Evolutionary conservation across 192 early-diverging fungal genomes (phyloP).

Genomic region (Paraglomus brasilianum): DNA sequence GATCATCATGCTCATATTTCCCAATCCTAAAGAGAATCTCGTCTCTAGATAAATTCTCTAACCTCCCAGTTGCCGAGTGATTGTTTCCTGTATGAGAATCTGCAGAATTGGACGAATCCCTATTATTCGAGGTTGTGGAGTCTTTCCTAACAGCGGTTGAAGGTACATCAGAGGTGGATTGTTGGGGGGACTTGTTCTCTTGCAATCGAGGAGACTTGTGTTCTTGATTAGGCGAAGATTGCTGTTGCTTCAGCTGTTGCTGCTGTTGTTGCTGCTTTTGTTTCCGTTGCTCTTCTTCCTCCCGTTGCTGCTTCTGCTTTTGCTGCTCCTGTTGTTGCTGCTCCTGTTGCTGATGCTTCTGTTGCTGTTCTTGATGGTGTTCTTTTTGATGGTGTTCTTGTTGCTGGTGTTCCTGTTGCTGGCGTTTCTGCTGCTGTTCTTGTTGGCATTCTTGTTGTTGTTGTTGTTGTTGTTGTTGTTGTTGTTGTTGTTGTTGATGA

Average conservation of each 20-base stretch:
- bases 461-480: background rate
- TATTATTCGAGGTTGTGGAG: background rate
- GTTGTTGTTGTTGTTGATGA: no score
- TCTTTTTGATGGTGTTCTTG: background rate
- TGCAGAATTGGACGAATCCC: conserved; percentile 19
- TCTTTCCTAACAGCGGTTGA: background rate
- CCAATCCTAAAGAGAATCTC: background rate
- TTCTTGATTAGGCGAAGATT: background rate
- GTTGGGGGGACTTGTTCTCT: background rate
- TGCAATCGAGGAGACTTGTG: conserved; percentile 1
- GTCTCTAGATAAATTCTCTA: conserved; percentile 5
- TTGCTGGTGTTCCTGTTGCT: background rate
- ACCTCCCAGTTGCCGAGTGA: background rate
- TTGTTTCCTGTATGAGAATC: background rate
- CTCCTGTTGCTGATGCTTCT: no score
- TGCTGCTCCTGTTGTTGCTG: no score
- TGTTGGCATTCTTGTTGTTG: background rate
- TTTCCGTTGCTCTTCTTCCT: background rate
- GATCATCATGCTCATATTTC: background rate
- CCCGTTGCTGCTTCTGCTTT: no score
- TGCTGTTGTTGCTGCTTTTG: conserved; percentile 4
- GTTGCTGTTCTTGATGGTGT: background rate
- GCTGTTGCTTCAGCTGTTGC: conserved; percentile 5
- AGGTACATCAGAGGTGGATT: background rate
- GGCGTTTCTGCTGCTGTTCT: background rate